These are phyloP conservation scores for Lichtheimia hyalospora DNA, from an alignment of 371 early-diverging fungal species.

Conservation along the genomic window DNA sequence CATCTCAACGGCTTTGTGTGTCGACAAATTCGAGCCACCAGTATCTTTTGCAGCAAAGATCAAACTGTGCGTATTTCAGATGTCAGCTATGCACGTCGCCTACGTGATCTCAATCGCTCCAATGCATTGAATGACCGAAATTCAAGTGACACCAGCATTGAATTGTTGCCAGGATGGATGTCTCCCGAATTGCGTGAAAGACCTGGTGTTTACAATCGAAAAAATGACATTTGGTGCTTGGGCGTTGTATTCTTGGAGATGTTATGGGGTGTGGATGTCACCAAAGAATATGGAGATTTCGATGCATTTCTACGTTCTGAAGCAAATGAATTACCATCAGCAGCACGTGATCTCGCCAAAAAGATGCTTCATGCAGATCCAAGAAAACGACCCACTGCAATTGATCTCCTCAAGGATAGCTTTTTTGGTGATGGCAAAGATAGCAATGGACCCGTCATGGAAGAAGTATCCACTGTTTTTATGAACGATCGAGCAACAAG, in stretches of 20 bases:
- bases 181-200: slow-evolving; percentile 61
- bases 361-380: slow-evolving; percentile 65
- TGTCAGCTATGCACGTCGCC: slow-evolving; percentile 45
- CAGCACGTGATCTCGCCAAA: slow-evolving; percentile 49
- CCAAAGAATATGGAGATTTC: slow-evolving; percentile 55
- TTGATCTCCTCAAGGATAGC: slow-evolving; percentile 68
- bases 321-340: slow-evolving; percentile 46
- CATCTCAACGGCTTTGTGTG: slow-evolving; percentile 62
- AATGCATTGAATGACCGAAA: slow-evolving; percentile 42
- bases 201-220: slow-evolving; percentile 61
- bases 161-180: slow-evolving; percentile 37
- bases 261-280: slow-evolving; percentile 67
- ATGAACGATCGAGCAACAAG: not conserved
- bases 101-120: slow-evolving; percentile 50
- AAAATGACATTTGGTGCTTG: slow-evolving; percentile 78
- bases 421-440: slow-evolving; percentile 39
- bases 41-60: slow-evolving; percentile 36
- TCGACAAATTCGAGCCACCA: slow-evolving; percentile 46
- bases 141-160: slow-evolving; percentile 21
- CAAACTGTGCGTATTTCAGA: slow-evolving; percentile 45
- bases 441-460: not conserved
- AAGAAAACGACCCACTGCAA: slow-evolving; percentile 63
- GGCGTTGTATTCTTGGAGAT: slow-evolving; percentile 75
- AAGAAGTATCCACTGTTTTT: not conserved
- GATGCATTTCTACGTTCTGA: slow-evolving; percentile 53